A percentile compares a stretch with the other conserved stretches of the same genome.
phyloP scores from a whole-genome alignment of 352 stramenopile genomes.

The Thraustochytrium striatum region DNA sequence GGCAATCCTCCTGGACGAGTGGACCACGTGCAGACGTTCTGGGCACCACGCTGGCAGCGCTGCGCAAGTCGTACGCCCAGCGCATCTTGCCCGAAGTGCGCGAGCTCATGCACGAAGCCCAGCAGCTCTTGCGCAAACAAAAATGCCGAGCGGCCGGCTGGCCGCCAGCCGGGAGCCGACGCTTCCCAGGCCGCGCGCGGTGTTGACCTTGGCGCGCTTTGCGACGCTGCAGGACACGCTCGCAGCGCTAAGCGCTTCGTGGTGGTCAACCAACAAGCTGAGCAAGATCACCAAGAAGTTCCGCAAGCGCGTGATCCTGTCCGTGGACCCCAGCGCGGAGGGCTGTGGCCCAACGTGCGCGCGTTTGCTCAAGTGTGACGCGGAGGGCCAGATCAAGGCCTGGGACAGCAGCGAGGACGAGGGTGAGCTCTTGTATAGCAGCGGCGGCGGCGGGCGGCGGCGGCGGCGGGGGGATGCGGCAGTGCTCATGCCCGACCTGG shows the following conservation, averaged over 20 bases:
- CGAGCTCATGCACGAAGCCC: conserved; percentile 5
- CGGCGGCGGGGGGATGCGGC: no score
- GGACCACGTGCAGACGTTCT: conserved; percentile 29
- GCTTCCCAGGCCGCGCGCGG: neutral
- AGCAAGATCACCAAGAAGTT: conserved; percentile 39
- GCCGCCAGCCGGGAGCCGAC: conserved; percentile 2
- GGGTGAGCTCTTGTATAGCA: no score
- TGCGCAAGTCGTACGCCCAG: conserved; percentile 18
- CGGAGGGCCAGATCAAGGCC: no score
- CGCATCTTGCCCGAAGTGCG: conserved; percentile 15
- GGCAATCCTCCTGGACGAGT: conserved; percentile 32
- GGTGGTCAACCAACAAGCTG: conserved; percentile 34
- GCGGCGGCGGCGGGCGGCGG: no score
- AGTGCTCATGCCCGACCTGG: neutral
- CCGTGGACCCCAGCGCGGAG: neutral
- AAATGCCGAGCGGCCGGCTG: neutral
- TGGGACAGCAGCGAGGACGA: no score
- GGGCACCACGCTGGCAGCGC: conserved; percentile 13
- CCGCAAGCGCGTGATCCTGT: conserved; percentile 15
- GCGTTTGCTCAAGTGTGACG: no score
- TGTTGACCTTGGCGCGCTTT: conserved; percentile 1
- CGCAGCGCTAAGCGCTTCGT: conserved; percentile 26
- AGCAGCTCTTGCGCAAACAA: no score
- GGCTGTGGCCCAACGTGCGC: neutral
- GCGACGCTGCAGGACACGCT: conserved; percentile 23